Evolutionary conservation across 1,284 basidiomycete genomes (phyloP), one percentile per base, ranked within the genome.

Genomic region (Ustilago sp.): DNA sequence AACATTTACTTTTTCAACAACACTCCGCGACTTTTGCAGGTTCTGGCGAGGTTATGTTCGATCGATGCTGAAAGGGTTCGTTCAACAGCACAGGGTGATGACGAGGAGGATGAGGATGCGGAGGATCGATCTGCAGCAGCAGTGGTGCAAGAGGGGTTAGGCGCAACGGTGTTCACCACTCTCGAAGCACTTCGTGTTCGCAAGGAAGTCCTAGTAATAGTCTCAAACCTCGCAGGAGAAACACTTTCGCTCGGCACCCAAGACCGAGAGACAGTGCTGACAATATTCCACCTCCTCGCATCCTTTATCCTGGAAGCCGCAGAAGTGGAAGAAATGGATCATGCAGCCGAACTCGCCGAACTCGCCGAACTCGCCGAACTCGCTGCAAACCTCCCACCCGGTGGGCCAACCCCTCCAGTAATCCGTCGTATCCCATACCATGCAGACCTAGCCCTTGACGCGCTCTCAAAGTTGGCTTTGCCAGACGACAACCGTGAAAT

Each of bases 401-500:
- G 69, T 23, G 61, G 59, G 1, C 41, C 45, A 41, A 43, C 67
- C 7, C 76, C 76, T 2, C 54, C 56, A 3, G 65, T 74, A 36
- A 54, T 65, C 8, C 54, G 68, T 15, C 59, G 73, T 31, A 83
- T 86, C 32, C 90, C 92, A 0, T 87, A 89, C 52, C 88, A 92
- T 63, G 88, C 91, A 39, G 93, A 94, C 74, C 86, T 91, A 41
- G 93, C 94, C 8, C 88, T 98, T 59, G 93, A 97, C 75, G 91
- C 92, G 1, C 92, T 96, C 79, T 92, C 92, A 13, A 90, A 91
- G 50, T 87, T 97, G 62, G 90, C 91, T 32, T 91, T 93, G 58
- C 88, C 89, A 8, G 95, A 99, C 86, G 87, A 88, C 45, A 97
- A 95, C 83, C 92, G 96, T 23, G 90, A 92, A 71, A 87, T 92